phyloP scores from a whole-genome alignment of 2,329 filamentous ascomycete genomes.

The Amphichorda felina region DNA sequence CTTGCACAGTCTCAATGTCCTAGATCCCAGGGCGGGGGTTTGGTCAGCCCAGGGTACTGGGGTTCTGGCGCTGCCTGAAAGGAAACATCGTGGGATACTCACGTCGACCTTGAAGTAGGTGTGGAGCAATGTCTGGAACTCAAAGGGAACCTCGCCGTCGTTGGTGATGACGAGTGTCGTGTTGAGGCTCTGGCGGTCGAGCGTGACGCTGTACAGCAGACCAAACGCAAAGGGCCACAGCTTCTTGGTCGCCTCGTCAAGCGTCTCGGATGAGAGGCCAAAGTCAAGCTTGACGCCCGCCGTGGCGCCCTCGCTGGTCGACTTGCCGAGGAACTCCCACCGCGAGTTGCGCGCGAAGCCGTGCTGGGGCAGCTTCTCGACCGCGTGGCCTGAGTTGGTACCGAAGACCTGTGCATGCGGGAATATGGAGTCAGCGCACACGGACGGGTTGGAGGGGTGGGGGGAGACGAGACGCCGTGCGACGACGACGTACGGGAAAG shows the following conservation, averaged over 20 bases:
- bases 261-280: constrained; percentile 64
- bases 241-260: constrained; percentile 55
- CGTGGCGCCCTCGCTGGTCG: constrained; percentile 35
- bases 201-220: constrained; percentile 84
- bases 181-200: constrained; percentile 61
- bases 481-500: constrained; percentile 68
- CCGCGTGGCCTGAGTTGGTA: constrained; percentile 64
- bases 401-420: constrained; percentile 60
- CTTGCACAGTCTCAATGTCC: constrained; percentile 65
- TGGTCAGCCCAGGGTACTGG: constrained; percentile 2
- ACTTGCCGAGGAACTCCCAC: constrained; percentile 93
- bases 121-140: constrained; percentile 86
- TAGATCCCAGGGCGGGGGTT: constrained; percentile 30
- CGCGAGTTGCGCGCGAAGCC: constrained; percentile 82
- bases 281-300: constrained; percentile 87
- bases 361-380: constrained; percentile 74
- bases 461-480: not conserved
- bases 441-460: not conserved
- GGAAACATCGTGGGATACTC: too few relatives aligned
- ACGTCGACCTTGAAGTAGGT: constrained; percentile 79
- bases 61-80: too few relatives aligned
- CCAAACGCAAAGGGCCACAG: constrained; percentile 83
- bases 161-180: constrained; percentile 84
- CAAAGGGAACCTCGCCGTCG: constrained; percentile 69
- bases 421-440: not conserved